Percentiles rank a stretch among this genome's conserved stretches.
Evolutionary conservation across 2,329 filamentous ascomycete species (phyloP).

Genomic region (Chaetomium globosum): DNA sequence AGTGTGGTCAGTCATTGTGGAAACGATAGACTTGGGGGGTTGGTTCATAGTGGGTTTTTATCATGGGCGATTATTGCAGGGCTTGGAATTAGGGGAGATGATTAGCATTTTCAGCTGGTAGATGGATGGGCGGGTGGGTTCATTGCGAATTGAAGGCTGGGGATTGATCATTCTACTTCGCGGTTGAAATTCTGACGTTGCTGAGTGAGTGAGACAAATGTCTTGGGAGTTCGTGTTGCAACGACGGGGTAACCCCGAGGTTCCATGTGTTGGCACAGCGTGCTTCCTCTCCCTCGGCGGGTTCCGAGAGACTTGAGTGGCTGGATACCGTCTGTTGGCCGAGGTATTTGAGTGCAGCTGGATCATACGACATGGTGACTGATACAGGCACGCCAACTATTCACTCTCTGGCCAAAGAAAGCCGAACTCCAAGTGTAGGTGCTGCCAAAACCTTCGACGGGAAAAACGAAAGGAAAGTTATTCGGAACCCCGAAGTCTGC

Average conservation of each 20-base stretch:
- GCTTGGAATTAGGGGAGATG: background rate
- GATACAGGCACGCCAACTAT: background rate
- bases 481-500: no score
- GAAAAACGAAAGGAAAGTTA: no score
- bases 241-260: background rate
- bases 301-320: background rate
- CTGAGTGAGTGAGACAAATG: background rate
- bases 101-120: conserved; percentile 1
- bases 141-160: background rate
- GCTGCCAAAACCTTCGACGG: no score
- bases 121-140: background rate
- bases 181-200: background rate
- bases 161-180: background rate
- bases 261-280: background rate
- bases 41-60: background rate
- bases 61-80: background rate
- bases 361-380: background rate
- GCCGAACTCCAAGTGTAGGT: no score
- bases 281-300: background rate
- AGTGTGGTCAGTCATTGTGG: background rate
- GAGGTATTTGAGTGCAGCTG: background rate
- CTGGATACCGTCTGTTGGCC: no score
- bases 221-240: background rate
- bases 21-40: conserved; percentile 4
- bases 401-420: no score